phyloP scores from a whole-genome alignment of 1,284 basidiomycete genomes.

The Ganoderma sinense region DNA sequence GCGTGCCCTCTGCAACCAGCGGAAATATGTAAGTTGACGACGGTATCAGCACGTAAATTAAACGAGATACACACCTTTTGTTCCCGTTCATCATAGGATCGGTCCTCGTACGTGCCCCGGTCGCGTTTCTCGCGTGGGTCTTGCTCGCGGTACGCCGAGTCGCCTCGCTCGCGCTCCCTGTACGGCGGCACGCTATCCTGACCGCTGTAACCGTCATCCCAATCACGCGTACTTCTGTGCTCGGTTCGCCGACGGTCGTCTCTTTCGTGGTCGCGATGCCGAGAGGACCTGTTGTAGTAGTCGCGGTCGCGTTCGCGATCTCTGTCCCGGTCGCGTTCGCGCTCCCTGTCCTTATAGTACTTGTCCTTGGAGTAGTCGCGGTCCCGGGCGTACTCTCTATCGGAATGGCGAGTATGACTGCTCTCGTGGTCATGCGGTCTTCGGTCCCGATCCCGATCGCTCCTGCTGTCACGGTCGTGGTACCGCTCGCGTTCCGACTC shows the following conservation, averaged over 20 bases:
- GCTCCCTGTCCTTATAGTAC: conserved; percentile 44
- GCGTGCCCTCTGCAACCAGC: conserved; percentile 54
- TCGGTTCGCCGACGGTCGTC: conserved; percentile 48
- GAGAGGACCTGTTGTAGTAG: conserved; percentile 45
- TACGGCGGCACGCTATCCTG: conserved; percentile 31
- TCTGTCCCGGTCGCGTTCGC: conserved; percentile 49
- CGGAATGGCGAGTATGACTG: conserved; percentile 31
- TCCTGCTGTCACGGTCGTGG: conserved; percentile 47
- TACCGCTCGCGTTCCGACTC: conserved; percentile 51
- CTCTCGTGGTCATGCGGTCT: conserved; percentile 39
- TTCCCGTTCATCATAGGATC: conserved; percentile 52
- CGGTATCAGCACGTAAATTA: conserved; percentile 12
- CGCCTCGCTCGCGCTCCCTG: conserved; percentile 58
- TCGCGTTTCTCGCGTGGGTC: conserved; percentile 54
- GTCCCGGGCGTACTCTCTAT: conserved; percentile 38
- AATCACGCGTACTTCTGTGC: conserved; percentile 41
- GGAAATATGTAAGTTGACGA: conserved; percentile 8
- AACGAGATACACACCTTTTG: conserved; percentile 64
- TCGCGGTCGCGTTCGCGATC: conserved; percentile 45
- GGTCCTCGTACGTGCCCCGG: conserved; percentile 48
- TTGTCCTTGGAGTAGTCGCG: conserved; percentile 48
- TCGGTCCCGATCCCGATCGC: conserved; percentile 33
- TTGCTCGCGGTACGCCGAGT: conserved; percentile 54
- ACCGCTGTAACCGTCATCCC: conserved; percentile 49
- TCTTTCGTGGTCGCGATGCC: conserved; percentile 55